Evolutionary conservation across 78 protist genomes (phyloP), one percentile per base, ranked within the genome.

Genomic region (Cyanophora paradoxa): DNA sequence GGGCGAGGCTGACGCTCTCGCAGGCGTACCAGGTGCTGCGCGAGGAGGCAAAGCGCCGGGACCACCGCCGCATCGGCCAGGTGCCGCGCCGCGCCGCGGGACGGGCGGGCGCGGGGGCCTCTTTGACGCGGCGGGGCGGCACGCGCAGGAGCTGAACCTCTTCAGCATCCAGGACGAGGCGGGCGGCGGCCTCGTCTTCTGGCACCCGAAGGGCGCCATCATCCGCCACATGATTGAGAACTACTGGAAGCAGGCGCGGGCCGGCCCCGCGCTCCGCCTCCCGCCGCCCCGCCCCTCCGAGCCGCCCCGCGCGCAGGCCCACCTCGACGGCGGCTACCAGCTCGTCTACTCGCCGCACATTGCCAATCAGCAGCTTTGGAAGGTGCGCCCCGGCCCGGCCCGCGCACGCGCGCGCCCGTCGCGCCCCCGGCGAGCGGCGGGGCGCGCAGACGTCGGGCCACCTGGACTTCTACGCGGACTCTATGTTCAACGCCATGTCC

Each of bases 171-270:
- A 76, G 54, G 74, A 57, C 52, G 33, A 44, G 5, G 76, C 88
- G 19, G 78, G 83, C 30, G 88, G 88, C 26, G 76, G 79, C 24
- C 76, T 74, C 0, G 79, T 84, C 77, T 84, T 84, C 67, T 68
- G 73, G 76, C 80, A 75, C 64, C 81, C 81, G 14, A 13, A 54
- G 41, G 80, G 87, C 2, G 67, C 62, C n/a, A 37, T 69, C n/a
- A 67, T 83, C 31, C 71, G 79, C 39, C 19, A 8, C 36, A 14
- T 10, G 20, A 59, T 83, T 24, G 77, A 70, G 71, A 48, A 28
- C n/a, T 73, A 56, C 28, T 69, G 76, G 76, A 58, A 69, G 59
- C 46, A 78, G 0, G 22, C 17, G 66, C n/a, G n/a, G n/a, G n/a
- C n/a, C n/a, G n/a, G n/a, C n/a, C n/a, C n/a, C n/a, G n/a, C n/a